Percentiles rank a stretch among this genome's conserved stretches.
phyloP scores from a whole-genome alignment of 805 yeast genomes.

The Ogataea allantospora region DNA sequence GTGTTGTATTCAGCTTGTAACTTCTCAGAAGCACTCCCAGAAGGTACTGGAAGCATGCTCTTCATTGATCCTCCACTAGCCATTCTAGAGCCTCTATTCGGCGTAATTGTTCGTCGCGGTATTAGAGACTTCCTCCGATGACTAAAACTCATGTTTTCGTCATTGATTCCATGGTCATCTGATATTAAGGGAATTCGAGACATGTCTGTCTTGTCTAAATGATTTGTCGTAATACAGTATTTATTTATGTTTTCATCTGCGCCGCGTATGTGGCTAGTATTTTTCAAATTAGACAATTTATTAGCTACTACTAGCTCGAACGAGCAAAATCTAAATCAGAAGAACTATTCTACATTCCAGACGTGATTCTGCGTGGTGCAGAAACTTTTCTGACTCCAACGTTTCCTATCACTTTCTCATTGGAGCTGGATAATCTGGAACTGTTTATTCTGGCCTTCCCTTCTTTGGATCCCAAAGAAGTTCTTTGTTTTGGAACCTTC shows the following conservation, averaged over 20 bases:
- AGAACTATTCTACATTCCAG: conserved; percentile 18
- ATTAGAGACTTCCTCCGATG: conserved; percentile 10
- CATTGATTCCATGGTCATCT: conserved; percentile 1
- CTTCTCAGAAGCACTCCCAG: conserved; percentile 1
- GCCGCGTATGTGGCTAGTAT: conserved; percentile 1
- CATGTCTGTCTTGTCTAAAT: conserved; percentile 1
- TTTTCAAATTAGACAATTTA: neutral
- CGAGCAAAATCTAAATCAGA: conserved; percentile 3
- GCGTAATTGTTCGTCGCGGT: conserved; percentile 13
- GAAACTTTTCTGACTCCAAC: conserved; percentile 38
- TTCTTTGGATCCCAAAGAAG: conserved; percentile 21
- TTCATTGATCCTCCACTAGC: conserved; percentile 5
- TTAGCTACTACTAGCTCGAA: conserved; percentile 8
- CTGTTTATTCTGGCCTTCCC: conserved; percentile 20
- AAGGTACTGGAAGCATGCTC: conserved; percentile 15
- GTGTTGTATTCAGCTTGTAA: conserved; percentile 4
- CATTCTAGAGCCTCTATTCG: neutral
- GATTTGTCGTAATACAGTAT: conserved; percentile 8
- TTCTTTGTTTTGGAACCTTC: conserved; percentile 32
- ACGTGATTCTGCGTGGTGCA: conserved; percentile 25
- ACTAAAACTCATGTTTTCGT: neutral
- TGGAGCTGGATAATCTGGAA: conserved; percentile 26
- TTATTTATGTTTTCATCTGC: conserved; percentile 6
- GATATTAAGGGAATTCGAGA: conserved; percentile 1
- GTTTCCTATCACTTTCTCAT: conserved; percentile 33